Conservation (phyloP, 2,329 filamentous ascomycete species). For the Capronia coronata region DNA sequence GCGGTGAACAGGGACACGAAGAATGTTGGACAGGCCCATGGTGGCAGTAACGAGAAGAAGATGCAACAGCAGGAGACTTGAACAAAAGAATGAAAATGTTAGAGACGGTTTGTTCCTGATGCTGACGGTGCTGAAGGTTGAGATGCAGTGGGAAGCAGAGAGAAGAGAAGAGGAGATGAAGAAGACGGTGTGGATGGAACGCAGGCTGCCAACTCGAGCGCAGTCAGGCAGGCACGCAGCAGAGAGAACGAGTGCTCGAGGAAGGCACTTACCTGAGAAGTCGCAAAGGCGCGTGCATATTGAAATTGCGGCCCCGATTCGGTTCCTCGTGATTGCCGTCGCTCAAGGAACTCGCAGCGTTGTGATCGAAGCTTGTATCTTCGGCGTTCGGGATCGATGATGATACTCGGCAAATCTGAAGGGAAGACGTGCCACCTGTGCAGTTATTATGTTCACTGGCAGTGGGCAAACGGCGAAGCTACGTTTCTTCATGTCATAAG, state of each 20-base stretch:
- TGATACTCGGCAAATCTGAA: too few relatives aligned
- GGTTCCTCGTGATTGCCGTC: too few relatives aligned
- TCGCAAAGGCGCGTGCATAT: not conserved
- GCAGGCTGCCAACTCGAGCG: not conserved
- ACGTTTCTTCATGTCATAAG: too few relatives aligned
- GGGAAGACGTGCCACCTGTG: too few relatives aligned
- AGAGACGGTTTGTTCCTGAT: not conserved
- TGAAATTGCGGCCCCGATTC: not conserved
- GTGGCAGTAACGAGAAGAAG: slow-evolving; percentile 19
- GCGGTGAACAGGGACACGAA: slow-evolving; percentile 47
- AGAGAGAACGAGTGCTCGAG: not conserved
- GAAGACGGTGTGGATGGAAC: too few relatives aligned
- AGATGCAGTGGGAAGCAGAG: not conserved
- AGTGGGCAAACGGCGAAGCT: too few relatives aligned
- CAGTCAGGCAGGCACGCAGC: not conserved
- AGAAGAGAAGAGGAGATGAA: not conserved
- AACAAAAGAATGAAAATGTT: not conserved
- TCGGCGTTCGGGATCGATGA: too few relatives aligned
- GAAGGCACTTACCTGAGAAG: not conserved
- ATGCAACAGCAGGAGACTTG: slow-evolving; percentile 2
- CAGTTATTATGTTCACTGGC: too few relatives aligned
- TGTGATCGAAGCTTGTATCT: too few relatives aligned
- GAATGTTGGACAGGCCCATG: slow-evolving; percentile 30
- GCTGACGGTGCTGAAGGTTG: not conserved
- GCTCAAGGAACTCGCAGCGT: too few relatives aligned